A percentile compares a stretch with the other conserved stretches of the same genome.
Evolutionary conservation across 805 yeast genomes (phyloP).

Genomic region (Kluyveromyces siamensis): DNA sequence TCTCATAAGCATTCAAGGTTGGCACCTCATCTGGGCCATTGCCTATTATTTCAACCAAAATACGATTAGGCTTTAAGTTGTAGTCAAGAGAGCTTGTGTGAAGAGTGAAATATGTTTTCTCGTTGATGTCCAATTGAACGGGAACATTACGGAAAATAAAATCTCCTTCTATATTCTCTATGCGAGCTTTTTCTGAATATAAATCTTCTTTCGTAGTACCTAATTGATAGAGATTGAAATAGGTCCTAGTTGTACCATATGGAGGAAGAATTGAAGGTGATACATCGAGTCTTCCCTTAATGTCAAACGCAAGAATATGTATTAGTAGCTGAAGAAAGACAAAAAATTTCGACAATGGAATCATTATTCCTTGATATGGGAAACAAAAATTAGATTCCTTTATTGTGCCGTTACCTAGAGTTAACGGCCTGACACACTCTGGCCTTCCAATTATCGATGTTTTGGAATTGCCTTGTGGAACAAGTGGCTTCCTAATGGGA

Average conservation of each 20-base stretch:
- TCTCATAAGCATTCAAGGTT: conserved; percentile 18
- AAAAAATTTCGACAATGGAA: background rate
- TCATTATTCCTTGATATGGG: background rate
- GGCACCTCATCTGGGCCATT: conserved; percentile 9
- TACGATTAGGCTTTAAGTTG: conserved; percentile 28
- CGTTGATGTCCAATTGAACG: conserved; percentile 16
- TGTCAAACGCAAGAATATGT: conserved; percentile 11
- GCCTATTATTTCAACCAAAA: conserved; percentile 17
- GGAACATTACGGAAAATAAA: conserved; percentile 24
- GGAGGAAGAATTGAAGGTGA: conserved; percentile 12
- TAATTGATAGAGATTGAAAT: conserved; percentile 22
- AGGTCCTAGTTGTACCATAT: conserved; percentile 14
- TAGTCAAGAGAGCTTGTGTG: conserved; percentile 23
- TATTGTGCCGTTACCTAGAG: too few relatives aligned
- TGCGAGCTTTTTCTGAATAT: conserved; percentile 7
- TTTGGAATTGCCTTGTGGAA: too few relatives aligned
- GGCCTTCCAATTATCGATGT: too few relatives aligned
- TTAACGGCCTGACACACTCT: too few relatives aligned
- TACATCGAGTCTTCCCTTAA: conserved; percentile 23
- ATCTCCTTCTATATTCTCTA: conserved; percentile 15
- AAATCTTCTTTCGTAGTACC: conserved; percentile 12
- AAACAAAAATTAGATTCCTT: too few relatives aligned
- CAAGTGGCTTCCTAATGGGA: background rate
- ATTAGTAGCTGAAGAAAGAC: background rate
- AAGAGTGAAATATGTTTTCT: conserved; percentile 22